phyloP scores from a whole-genome alignment of 768 basidiomycete species.

The Lentinula lateritia region DNA sequence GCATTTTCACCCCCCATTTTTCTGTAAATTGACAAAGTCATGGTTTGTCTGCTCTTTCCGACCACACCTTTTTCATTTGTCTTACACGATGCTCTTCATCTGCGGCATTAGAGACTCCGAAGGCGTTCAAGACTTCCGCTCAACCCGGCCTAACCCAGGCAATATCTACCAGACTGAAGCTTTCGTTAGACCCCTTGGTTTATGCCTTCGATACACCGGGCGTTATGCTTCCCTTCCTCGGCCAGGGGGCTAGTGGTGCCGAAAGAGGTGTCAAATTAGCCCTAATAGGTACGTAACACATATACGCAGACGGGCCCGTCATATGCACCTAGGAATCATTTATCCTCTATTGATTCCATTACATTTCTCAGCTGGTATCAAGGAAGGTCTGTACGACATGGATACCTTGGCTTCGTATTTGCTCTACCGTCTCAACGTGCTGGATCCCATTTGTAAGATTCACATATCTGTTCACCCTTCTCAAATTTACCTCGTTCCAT shows the following conservation, averaged over 20 bases:
- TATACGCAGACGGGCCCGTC: not conserved
- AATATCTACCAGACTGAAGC: constrained; percentile 83
- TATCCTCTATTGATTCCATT: not conserved
- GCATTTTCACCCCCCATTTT: constrained; percentile 6
- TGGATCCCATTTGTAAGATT: constrained; percentile 64
- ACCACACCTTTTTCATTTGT: not conserved
- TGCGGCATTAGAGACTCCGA: constrained; percentile 55
- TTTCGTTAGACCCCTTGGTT: constrained; percentile 73
- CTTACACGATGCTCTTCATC: not conserved
- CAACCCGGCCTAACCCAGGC: constrained; percentile 89
- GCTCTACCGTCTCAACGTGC: constrained; percentile 75
- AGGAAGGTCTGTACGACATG: constrained; percentile 84
- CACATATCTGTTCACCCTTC: constrained; percentile 5
- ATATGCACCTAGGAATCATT: not conserved
- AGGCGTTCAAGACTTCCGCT: constrained; percentile 85
- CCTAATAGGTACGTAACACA: constrained; percentile 70
- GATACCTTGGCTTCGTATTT: constrained; percentile 85
- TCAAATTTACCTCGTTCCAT: not conserved
- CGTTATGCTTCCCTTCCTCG: constrained; percentile 94
- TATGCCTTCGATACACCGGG: constrained; percentile 97
- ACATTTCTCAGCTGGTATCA: constrained; percentile 72
- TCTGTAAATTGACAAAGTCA: not conserved
- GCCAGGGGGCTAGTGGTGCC: constrained; percentile 76
- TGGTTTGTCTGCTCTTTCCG: not conserved
- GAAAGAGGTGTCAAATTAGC: constrained; percentile 93